Evolutionary conservation across 768 basidiomycete genomes (phyloP).

Genomic region (Mycena latifolia): DNA sequence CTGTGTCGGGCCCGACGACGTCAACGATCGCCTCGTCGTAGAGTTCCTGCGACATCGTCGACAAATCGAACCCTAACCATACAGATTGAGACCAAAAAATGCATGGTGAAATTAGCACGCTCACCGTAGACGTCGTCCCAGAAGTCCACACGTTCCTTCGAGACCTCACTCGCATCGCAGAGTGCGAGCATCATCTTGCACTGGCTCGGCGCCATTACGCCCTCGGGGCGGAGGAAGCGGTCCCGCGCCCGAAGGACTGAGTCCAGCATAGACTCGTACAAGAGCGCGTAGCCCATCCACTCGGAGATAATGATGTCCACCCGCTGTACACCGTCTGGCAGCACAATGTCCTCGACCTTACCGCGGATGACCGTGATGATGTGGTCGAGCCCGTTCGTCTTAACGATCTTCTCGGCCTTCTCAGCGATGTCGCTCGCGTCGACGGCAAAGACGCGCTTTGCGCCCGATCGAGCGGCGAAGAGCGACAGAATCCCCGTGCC

Average conservation of each 20-base stretch:
- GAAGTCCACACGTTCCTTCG: slow-evolving; percentile 87
- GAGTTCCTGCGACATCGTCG: slow-evolving; percentile 80
- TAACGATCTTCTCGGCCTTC: slow-evolving; percentile 83
- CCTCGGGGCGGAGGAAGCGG: slow-evolving; percentile 80
- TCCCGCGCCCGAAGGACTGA: slow-evolving; percentile 93
- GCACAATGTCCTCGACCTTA: slow-evolving; percentile 88
- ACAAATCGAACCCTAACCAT: slow-evolving; percentile 85
- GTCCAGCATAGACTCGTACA: slow-evolving; percentile 98
- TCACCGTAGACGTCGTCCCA: slow-evolving; percentile 94
- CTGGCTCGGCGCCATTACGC: slow-evolving; percentile 93
- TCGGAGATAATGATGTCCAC: slow-evolving; percentile 98
- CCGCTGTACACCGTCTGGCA: slow-evolving; percentile 78
- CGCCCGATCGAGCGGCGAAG: slow-evolving; percentile 91
- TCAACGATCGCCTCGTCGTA: slow-evolving; percentile 90
- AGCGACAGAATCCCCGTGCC: slow-evolving; percentile 95
- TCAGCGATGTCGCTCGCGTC: slow-evolving; percentile 89
- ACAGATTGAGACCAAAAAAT: neutral
- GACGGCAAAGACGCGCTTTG: slow-evolving; percentile 90
- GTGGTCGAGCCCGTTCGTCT: slow-evolving; percentile 77
- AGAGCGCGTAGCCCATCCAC: slow-evolving; percentile 95
- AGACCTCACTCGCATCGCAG: slow-evolving; percentile 80
- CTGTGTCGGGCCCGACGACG: slow-evolving; percentile 72
- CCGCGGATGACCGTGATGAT: slow-evolving; percentile 90
- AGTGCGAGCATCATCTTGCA: slow-evolving; percentile 87
- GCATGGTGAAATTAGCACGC: slow-evolving; percentile 34